Evolutionary conservation across 2,329 filamentous ascomycete species (phyloP), one percentile per base, ranked within the genome.

Genomic region (Fusarium cyanostomum): DNA sequence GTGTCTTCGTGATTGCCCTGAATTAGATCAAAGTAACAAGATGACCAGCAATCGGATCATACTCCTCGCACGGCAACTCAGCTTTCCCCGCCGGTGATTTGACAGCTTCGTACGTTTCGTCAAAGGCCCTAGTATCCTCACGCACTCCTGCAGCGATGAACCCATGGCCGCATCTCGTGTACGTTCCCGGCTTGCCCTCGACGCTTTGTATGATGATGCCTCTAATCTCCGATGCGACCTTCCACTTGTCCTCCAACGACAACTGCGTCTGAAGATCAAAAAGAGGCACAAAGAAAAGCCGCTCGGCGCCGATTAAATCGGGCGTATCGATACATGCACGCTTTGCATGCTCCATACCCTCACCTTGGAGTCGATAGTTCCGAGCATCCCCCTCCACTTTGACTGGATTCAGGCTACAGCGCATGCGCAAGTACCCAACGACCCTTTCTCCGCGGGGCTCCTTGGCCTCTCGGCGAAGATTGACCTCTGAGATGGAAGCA

Each of bases 111-210:
- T 56, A 56, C 6, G 33, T 18, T 2, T 28, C 34, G 7, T 41
- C 42, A 38, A 62, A 60, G 11, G 18, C 21, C 4, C n/a, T 50
- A 3, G 59, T 56, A 6, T 56, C 30, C 30, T 51, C 15, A 2
- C n/a, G 21, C 26, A 56, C 21, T 7, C 4, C 11, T 12, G 9
- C 43, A 8, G 45, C 9, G 7, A 64, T 15, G n/a, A 45, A 43
- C 4, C 28, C 52, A 33, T 64, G 50, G 2, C 57, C 60, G 16
- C 57, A 62, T 24, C 60, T 39, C 16, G 15, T 43, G 42, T 52
- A 64, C 2, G 39, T 52, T 1, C 53, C 57, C 4, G 21, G 8
- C 0, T 26, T 35, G 4, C 52, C 52, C 11, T 28, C 16, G 1
- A 52, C 56, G 8, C 38, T 37, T 12, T 52, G 56, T 0, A 62